A percentile compares a stretch with the other conserved stretches of the same genome.
These are phyloP conservation scores for Hymenoscyphus fraxineus DNA, from an alignment of 2,329 filamentous ascomycete species.

Conservation along the genomic window DNA sequence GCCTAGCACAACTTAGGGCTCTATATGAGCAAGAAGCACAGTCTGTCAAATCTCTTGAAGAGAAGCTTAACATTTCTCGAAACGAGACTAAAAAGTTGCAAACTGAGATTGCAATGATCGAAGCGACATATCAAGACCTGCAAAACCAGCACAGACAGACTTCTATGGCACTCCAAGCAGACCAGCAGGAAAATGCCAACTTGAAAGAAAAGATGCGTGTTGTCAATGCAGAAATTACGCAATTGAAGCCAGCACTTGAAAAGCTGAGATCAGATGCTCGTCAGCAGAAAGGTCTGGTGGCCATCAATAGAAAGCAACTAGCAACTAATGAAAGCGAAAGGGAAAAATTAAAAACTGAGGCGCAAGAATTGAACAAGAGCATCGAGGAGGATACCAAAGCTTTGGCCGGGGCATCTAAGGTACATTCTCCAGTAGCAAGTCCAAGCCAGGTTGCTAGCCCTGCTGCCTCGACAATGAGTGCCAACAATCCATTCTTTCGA, in stretches of 20 bases:
- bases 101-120: slow-evolving; percentile 76
- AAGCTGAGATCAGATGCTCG: slow-evolving; percentile 88
- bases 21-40: slow-evolving; percentile 93
- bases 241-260: slow-evolving; percentile 86
- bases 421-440: slow-evolving; percentile 37
- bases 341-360: slow-evolving; percentile 81
- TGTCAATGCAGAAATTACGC: slow-evolving; percentile 76
- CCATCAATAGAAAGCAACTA: slow-evolving; percentile 98
- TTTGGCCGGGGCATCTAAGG: slow-evolving; percentile 45
- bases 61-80: slow-evolving; percentile 71
- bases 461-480: slow-evolving; percentile 63
- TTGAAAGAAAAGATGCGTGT: slow-evolving; percentile 85
- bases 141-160: slow-evolving; percentile 79
- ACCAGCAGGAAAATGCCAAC: slow-evolving; percentile 81
- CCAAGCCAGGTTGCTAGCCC: slow-evolving; percentile 63
- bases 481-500: slow-evolving; percentile 94
- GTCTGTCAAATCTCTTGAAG: slow-evolving; percentile 78
- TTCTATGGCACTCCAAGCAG: slow-evolving; percentile 69
- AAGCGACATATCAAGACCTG: slow-evolving; percentile 76
- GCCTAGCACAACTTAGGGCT: slow-evolving; percentile 77
- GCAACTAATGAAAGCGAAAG: slow-evolving; percentile 83
- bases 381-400: slow-evolving; percentile 56
- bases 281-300: slow-evolving; percentile 92
- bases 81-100: slow-evolving; percentile 82
- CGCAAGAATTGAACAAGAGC: slow-evolving; percentile 62